Percentiles rank a stretch among this genome's conserved stretches.
These are phyloP conservation scores for Colletotrichum graminicola DNA, from an alignment of 2,329 filamentous ascomycete species.

Conservation along the genomic window DNA sequence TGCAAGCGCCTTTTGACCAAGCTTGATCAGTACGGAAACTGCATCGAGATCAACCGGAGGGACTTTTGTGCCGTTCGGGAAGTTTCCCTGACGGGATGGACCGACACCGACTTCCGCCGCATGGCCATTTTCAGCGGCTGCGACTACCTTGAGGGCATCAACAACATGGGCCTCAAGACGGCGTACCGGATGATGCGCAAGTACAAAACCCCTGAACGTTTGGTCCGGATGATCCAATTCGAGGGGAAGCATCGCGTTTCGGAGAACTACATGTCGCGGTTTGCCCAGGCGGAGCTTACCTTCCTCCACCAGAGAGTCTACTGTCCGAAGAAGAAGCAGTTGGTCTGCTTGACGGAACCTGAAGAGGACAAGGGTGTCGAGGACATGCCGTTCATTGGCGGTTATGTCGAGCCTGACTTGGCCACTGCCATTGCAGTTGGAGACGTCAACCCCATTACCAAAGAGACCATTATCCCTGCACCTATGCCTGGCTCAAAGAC, in stretches of 20 bases:
- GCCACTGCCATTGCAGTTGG: conserved; percentile 83
- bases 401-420: conserved; percentile 74
- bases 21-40: conserved; percentile 92
- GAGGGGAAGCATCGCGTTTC: conserved; percentile 89
- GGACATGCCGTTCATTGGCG: conserved; percentile 85
- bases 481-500: conserved; percentile 59
- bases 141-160: conserved; percentile 91
- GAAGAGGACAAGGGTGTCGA: conserved; percentile 72
- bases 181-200: conserved; percentile 92
- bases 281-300: conserved; percentile 88
- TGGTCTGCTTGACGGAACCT: conserved; percentile 82
- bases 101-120: conserved; percentile 87
- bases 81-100: conserved; percentile 90
- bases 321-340: conserved; percentile 76
- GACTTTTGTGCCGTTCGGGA: conserved; percentile 92
- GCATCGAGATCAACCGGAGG: conserved; percentile 88
- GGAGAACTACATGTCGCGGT: conserved; percentile 82
- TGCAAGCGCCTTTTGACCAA: conserved; percentile 93
- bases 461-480: conserved; percentile 68
- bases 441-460: conserved; percentile 91
- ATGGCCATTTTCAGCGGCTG: conserved; percentile 98
- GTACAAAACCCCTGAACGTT: conserved; percentile 86
- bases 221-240: conserved; percentile 86
- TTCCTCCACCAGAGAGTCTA: conserved; percentile 97
- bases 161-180: conserved; percentile 90